phyloP scores from a whole-genome alignment of 306 rosid genomes.

The Argentina anserina region DNA sequence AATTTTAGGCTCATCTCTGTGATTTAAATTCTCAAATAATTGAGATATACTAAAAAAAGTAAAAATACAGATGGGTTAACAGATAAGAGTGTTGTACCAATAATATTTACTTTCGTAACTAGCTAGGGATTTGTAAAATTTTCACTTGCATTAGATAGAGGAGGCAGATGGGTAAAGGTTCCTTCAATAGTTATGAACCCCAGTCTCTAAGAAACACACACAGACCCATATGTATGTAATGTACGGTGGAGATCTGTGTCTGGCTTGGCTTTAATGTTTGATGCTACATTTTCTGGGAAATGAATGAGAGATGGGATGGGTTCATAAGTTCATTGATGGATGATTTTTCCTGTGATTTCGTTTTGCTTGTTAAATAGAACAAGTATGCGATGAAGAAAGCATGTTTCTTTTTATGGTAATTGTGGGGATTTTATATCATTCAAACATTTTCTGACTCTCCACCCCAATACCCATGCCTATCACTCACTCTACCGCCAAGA shows the following conservation, averaged over 20 bases:
- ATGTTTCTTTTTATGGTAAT: conserved; percentile 18
- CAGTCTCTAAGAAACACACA: neutral
- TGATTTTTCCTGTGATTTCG: neutral
- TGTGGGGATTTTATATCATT: neutral
- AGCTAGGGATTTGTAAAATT: neutral
- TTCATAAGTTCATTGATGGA: neutral
- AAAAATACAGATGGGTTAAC: no score
- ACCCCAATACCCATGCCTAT: neutral
- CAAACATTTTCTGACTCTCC: conserved; percentile 19
- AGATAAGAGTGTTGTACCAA: no score
- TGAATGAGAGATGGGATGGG: neutral
- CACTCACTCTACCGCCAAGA: conserved; percentile 28
- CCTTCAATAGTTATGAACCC: neutral
- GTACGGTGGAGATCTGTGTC: neutral
- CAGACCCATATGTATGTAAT: neutral
- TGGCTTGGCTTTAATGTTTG: neutral
- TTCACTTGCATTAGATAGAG: neutral
- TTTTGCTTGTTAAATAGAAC: neutral
- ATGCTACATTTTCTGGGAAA: neutral
- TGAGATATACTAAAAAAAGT: no score
- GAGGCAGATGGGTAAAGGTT: neutral
- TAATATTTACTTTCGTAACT: neutral
- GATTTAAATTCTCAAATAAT: no score
- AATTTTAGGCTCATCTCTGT: no score
- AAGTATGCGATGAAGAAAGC: neutral